Percentiles rank a stretch among this genome's conserved stretches.
Evolutionary conservation across 148 eudicot genomes (phyloP).

Genomic region (Suaeda aralocaspica): DNA sequence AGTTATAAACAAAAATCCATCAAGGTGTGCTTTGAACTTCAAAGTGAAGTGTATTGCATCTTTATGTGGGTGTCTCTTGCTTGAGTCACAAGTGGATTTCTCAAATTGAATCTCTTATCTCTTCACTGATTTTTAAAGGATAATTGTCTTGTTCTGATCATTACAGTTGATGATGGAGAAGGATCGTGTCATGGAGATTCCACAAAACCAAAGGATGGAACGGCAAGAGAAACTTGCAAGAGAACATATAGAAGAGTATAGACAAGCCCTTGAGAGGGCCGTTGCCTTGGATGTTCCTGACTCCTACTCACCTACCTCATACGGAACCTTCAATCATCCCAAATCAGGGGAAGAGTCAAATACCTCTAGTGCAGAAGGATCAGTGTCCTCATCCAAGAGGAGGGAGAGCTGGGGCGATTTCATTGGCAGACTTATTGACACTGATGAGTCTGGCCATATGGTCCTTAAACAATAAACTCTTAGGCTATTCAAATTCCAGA

Average conservation of each 20-base stretch:
- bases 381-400: slow-evolving; percentile 32
- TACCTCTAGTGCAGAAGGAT: slow-evolving; percentile 28
- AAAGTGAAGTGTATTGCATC: background rate
- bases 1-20: too few relatives aligned
- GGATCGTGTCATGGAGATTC: slow-evolving; percentile 61
- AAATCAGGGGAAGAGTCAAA: slow-evolving; percentile 38
- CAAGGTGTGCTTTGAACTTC: too few relatives aligned
- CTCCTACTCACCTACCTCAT: slow-evolving; percentile 53
- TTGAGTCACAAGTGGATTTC: background rate
- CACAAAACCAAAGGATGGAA: slow-evolving; percentile 72
- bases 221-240: slow-evolving; percentile 58
- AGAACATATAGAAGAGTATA: slow-evolving; percentile 69
- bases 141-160: slow-evolving; percentile 1
- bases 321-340: slow-evolving; percentile 65
- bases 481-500: background rate
- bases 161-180: slow-evolving; percentile 65
- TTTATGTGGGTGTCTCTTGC: background rate
- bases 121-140: background rate
- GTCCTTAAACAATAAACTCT: slow-evolving; percentile 29
- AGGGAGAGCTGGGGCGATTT: slow-evolving; percentile 63
- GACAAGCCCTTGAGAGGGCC: slow-evolving; percentile 67
- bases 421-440: slow-evolving; percentile 46
- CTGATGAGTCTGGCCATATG: slow-evolving; percentile 56
- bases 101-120: background rate
- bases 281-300: slow-evolving; percentile 60